Evolutionary conservation across 257 asterid species (phyloP).

Genomic region (Petrea volubilis): DNA sequence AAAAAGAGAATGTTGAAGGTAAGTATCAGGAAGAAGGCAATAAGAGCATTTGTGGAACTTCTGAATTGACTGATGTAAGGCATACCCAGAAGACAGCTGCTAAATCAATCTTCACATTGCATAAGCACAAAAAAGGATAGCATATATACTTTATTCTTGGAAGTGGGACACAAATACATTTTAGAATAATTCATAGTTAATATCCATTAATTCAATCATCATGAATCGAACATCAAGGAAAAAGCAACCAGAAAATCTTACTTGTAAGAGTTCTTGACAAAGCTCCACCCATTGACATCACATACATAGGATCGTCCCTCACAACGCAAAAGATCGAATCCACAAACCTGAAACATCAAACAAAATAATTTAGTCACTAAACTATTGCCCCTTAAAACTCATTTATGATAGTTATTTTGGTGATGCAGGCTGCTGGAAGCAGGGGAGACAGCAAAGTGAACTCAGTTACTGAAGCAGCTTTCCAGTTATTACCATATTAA

Average conservation of each 20-base stretch:
- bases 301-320: constrained; percentile 97
- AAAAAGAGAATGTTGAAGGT: not conserved
- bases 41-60: constrained; percentile 8
- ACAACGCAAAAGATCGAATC: constrained; percentile 96
- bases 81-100: not conserved
- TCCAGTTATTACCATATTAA: constrained; percentile 1
- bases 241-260: constrained; percentile 30
- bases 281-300: constrained; percentile 99
- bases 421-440: constrained; percentile 4
- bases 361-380: not conserved
- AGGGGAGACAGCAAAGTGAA: not conserved
- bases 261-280: constrained; percentile 95
- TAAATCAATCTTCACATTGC: constrained; percentile 13
- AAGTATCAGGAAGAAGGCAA: not conserved
- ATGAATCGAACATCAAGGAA: not conserved
- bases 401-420: not conserved
- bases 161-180: constrained; percentile 1
- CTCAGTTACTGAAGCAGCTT: constrained; percentile 7
- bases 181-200: not conserved
- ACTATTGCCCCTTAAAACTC: not conserved
- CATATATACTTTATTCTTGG: not conserved
- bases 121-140: constrained; percentile 13
- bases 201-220: not conserved
- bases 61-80: constrained; percentile 2
- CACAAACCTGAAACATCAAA: constrained; percentile 80